Conservation (phyloP, 2,329 filamentous ascomycete species). For the Alternaria sp. region DNA sequence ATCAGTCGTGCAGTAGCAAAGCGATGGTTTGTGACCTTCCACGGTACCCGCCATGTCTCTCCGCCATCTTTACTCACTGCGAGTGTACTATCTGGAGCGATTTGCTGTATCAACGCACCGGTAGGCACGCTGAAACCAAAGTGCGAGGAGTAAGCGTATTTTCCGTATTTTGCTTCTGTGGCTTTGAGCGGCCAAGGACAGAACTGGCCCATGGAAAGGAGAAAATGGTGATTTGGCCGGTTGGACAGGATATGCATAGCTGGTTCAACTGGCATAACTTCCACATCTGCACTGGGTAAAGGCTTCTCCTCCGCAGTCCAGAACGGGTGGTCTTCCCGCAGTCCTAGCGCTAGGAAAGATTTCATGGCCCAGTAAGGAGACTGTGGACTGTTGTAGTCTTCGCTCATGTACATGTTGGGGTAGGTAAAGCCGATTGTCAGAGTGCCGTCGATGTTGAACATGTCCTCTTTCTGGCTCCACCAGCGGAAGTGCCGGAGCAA, state of each 20-base stretch:
- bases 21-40: conserved; percentile 29
- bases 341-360: conserved; percentile 53
- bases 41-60: conserved; percentile 50
- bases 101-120: conserved; percentile 48
- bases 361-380: conserved; percentile 64
- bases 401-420: conserved; percentile 62
- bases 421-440: conserved; percentile 57
- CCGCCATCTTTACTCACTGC: conserved; percentile 48
- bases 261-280: conserved; percentile 22
- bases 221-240: conserved; percentile 39
- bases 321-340: conserved; percentile 51
- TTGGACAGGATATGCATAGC: conserved; percentile 58
- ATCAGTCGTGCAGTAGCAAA: conserved; percentile 12
- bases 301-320: conserved; percentile 56
- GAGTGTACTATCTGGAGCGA: conserved; percentile 51
- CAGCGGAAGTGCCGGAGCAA: conserved; percentile 59
- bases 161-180: conserved; percentile 46
- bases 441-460: conserved; percentile 59
- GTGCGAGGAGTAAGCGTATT: conserved; percentile 46
- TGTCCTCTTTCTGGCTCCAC: conserved; percentile 53
- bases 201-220: conserved; percentile 42
- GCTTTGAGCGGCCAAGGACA: conserved; percentile 47
- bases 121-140: conserved; percentile 51
- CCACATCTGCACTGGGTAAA: conserved; percentile 8
- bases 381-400: conserved; percentile 65